Evolutionary conservation across 2,329 filamentous ascomycete genomes (phyloP), one percentile per base, ranked within the genome.

Genomic region (Paramyrothecium roridum): DNA sequence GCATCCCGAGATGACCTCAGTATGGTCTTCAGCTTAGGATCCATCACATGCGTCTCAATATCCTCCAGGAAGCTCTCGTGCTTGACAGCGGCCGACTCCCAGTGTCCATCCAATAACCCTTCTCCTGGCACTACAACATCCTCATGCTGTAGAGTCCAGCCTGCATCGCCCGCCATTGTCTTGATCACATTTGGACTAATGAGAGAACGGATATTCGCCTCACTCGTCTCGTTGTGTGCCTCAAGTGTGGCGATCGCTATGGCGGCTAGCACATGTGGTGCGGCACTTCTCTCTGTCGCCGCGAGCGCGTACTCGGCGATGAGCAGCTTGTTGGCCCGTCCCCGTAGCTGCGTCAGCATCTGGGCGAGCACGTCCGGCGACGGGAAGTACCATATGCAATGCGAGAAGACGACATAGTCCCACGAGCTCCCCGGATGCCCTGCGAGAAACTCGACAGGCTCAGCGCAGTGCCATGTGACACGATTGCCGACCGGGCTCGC

Each of bases 351-450:
- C 6, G 48, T 43, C 8, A 69, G 54, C 17, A 65, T 66, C 13
- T 45, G 52, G 3, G 47, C 55, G 13, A 68, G 66, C 12, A 68
- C 59, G 0, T 61, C 58, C 0, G 71, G 71, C 1, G 71, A 72
- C 17, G 69, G 59, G 60, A 85, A 83, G 63, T 84, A 85, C 76
- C 78, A 85, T 26, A 81, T 70, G 59, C 72, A 76, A 64, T 84
- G 81, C 19, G 70, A 70, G 37, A 84, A 69, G 3, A 84, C 75
- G 2, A 74, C 71, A 21, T 70, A 73, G 57, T 81, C 76, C 66
- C 75, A 82, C 4, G 54, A 54, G 7, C 57, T 55, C 3, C 58
- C 60, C 4, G 50, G 54, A 52, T 54, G 58, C 56, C 59, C 55
- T 11, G 61, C 52, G 22, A 78, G 65, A 49, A 75, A 55, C 11